These are phyloP conservation scores for Stemphylium beticola DNA, from an alignment of 2,329 filamentous ascomycete genomes.

Conservation along the genomic window DNA sequence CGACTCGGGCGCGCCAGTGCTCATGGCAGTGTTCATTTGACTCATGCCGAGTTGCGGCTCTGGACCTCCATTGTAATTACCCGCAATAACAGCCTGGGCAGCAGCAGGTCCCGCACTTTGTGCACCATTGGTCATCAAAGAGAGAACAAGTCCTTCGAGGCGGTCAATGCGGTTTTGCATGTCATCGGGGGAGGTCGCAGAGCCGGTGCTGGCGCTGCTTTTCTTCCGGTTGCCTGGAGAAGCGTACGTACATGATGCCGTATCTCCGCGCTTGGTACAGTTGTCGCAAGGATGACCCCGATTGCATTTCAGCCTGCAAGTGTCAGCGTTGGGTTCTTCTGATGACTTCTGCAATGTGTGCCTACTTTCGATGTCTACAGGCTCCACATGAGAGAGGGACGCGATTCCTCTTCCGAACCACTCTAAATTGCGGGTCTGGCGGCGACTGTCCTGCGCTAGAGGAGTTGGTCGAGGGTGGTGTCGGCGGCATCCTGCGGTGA, in stretches of 20 bases:
- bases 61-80: slow-evolving; percentile 49
- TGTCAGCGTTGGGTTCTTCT: slow-evolving; percentile 22
- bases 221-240: slow-evolving; percentile 73
- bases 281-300: slow-evolving; percentile 91
- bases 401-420: slow-evolving; percentile 90
- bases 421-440: slow-evolving; percentile 83
- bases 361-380: slow-evolving; percentile 87
- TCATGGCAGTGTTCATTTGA: slow-evolving; percentile 62
- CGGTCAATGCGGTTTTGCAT: slow-evolving; percentile 99
- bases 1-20: slow-evolving; percentile 61
- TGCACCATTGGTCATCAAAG: slow-evolving; percentile 89
- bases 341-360: background rate
- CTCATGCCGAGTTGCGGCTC: slow-evolving; percentile 58
- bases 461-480: slow-evolving; percentile 77
- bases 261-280: slow-evolving; percentile 86
- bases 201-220: slow-evolving; percentile 61
- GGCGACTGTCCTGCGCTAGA: slow-evolving; percentile 80
- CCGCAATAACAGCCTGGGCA: slow-evolving; percentile 64
- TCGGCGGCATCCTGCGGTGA: slow-evolving; percentile 67
- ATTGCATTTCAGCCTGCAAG: slow-evolving; percentile 81
- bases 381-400: slow-evolving; percentile 91
- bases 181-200: slow-evolving; percentile 77
- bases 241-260: slow-evolving; percentile 83
- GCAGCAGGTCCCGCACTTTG: slow-evolving; percentile 64
- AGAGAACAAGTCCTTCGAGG: slow-evolving; percentile 88